A percentile compares a stretch with the other conserved stretches of the same genome.
phyloP scores from a whole-genome alignment of 495 filamentous ascomycete genomes.

The Neohortaea acidophila region DNA sequence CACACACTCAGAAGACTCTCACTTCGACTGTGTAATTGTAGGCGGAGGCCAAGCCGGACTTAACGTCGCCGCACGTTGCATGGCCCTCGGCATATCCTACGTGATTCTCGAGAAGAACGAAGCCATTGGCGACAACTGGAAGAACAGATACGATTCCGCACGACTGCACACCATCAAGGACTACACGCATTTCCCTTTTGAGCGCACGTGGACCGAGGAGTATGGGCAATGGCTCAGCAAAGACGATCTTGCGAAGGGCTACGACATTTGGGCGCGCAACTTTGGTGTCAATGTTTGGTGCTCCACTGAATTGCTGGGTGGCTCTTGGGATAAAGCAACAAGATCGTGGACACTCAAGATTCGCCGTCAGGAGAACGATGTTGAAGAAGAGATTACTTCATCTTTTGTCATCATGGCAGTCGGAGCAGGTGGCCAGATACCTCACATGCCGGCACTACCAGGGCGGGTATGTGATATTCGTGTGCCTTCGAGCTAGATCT shows the following conservation, averaged over 20 bases:
- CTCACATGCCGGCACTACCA: too few relatives aligned
- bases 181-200: conserved; percentile 26
- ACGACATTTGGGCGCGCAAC: conserved; percentile 23
- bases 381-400: conserved; percentile 1
- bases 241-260: conserved; percentile 25
- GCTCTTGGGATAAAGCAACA: conserved; percentile 17
- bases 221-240: conserved; percentile 28
- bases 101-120: conserved; percentile 25
- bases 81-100: conserved; percentile 24
- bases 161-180: conserved; percentile 25
- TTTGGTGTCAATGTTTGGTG: conserved; percentile 28
- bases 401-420: conserved; percentile 11
- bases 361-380: conserved; percentile 2
- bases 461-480: too few relatives aligned
- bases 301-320: conserved; percentile 21
- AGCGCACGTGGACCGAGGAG: conserved; percentile 22
- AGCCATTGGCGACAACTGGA: conserved; percentile 28
- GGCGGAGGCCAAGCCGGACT: conserved; percentile 26
- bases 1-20: conserved; percentile 5
- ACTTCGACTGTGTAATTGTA: conserved; percentile 22
- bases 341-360: conserved; percentile 19
- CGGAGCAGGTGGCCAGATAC: conserved; percentile 6
- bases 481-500: too few relatives aligned
- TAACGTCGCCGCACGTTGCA: conserved; percentile 25
- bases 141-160: conserved; percentile 25